phyloP scores from a whole-genome alignment of 2,329 filamentous ascomycete species.

The Neonectria coccinea region DNA sequence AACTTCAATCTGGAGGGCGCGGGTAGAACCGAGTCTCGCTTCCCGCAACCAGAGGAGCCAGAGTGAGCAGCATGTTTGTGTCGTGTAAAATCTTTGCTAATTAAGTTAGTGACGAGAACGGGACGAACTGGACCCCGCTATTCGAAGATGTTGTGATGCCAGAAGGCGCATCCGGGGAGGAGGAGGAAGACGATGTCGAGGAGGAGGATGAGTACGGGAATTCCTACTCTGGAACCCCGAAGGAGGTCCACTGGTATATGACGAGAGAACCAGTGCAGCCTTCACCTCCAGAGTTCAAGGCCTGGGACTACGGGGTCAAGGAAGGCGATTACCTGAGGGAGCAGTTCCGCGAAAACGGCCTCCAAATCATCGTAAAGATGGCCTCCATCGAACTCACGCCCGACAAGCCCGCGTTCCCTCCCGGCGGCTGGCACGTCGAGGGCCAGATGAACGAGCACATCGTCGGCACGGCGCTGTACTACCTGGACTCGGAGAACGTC shows the following conservation, averaged over 20 bases:
- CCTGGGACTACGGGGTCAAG: constrained; percentile 47
- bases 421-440: constrained; percentile 41
- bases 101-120: constrained; percentile 25
- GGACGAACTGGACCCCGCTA: constrained; percentile 24
- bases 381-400: constrained; percentile 36
- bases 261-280: constrained; percentile 32
- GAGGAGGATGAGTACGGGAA: constrained; percentile 20
- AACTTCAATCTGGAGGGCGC: constrained; percentile 41
- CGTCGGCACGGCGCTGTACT: constrained; percentile 45
- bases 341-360: constrained; percentile 2
- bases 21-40: constrained; percentile 32
- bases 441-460: constrained; percentile 48
- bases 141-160: constrained; percentile 7
- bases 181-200: constrained; percentile 29
- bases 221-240: not conserved
- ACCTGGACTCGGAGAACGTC: constrained; percentile 40
- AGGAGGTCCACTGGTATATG: not conserved
- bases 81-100: fast-evolving
- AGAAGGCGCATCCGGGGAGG: not conserved
- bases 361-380: constrained; percentile 73
- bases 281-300: constrained; percentile 47
- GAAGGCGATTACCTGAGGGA: constrained; percentile 21
- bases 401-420: constrained; percentile 39
- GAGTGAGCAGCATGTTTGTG: constrained; percentile 16
- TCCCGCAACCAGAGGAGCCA: constrained; percentile 1